Percentiles rank a stretch among this genome's conserved stretches.
Conservation (phyloP, 2,329 filamentous ascomycete genomes). For the Pseudogymnoascus sp. region DNA sequence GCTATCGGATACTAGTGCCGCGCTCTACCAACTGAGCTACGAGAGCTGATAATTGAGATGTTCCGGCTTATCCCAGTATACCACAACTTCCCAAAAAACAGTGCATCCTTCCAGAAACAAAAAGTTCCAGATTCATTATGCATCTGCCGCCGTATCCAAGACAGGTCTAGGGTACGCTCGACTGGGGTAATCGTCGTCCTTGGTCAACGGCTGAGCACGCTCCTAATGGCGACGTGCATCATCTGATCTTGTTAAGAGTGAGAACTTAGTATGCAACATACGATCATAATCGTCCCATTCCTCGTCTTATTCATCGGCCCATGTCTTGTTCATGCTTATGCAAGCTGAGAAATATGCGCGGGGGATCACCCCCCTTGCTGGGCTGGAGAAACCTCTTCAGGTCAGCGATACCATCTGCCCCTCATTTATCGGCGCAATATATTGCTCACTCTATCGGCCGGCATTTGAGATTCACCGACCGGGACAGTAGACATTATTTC, state of each 20-base stretch:
- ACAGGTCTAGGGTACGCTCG: background rate
- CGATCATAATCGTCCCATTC: background rate
- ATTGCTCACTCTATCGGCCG: background rate
- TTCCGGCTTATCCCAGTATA: background rate
- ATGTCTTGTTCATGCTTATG: background rate
- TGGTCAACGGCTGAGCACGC: background rate
- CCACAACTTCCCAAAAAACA: background rate
- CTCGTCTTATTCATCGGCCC: background rate
- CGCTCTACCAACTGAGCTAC: constrained; percentile 4
- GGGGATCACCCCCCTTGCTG: background rate
- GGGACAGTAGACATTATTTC: background rate
- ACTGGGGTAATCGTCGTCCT: background rate
- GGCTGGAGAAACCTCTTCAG: background rate
- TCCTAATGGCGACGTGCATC: background rate
- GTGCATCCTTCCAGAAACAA: background rate
- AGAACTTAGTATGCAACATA: background rate
- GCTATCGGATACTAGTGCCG: background rate
- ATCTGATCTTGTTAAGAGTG: background rate
- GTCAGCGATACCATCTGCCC: background rate
- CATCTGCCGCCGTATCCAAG: background rate
- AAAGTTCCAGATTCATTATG: background rate
- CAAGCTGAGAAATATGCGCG: background rate
- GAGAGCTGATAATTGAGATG: background rate
- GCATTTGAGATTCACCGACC: background rate
- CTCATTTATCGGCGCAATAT: background rate